These are phyloP conservation scores for Drosera capensis DNA, from an alignment of 148 eudicot species.

Conservation along the genomic window DNA sequence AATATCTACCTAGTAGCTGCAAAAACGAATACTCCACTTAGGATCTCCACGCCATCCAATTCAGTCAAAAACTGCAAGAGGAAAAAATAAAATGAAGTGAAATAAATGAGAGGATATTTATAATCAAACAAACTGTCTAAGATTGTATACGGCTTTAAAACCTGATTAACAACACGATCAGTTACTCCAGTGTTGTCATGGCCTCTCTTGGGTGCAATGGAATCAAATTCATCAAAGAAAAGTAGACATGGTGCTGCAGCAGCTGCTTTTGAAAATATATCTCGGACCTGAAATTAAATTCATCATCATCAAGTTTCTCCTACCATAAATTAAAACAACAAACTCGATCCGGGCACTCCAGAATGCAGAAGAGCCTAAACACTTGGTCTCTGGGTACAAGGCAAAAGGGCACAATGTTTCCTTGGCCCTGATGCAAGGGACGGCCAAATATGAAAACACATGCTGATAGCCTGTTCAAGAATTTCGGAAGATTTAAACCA, in stretches of 20 bases:
- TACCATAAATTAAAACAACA: no score
- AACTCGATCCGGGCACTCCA: no score
- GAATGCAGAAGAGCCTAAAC: no score
- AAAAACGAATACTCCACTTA: conserved; percentile 92
- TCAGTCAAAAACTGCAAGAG: conserved; percentile 76
- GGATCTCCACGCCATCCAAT: conserved; percentile 93
- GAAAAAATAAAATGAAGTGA: conserved; percentile 1
- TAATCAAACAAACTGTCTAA: no score
- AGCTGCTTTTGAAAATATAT: conserved; percentile 88
- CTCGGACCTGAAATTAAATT: conserved; percentile 62
- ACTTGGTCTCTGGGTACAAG: no score
- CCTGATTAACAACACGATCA: conserved; percentile 98
- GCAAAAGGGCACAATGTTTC: no score
- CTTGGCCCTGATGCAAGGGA: no score
- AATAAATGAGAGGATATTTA: background rate
- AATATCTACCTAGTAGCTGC: conserved; percentile 81
- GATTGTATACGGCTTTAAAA: conserved; percentile 6
- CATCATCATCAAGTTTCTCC: background rate
- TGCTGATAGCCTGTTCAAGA: no score
- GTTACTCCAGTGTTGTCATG: conserved; percentile 99
- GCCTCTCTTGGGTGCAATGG: conserved; percentile 98
- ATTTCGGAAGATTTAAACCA: no score
- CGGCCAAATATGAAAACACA: no score
- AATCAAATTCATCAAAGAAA: conserved; percentile 98
- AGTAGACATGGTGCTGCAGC: conserved; percentile 98